These are phyloP conservation scores for Cryphonectria nitschkei DNA, from an alignment of 2,329 filamentous ascomycete species.

Conservation along the genomic window DNA sequence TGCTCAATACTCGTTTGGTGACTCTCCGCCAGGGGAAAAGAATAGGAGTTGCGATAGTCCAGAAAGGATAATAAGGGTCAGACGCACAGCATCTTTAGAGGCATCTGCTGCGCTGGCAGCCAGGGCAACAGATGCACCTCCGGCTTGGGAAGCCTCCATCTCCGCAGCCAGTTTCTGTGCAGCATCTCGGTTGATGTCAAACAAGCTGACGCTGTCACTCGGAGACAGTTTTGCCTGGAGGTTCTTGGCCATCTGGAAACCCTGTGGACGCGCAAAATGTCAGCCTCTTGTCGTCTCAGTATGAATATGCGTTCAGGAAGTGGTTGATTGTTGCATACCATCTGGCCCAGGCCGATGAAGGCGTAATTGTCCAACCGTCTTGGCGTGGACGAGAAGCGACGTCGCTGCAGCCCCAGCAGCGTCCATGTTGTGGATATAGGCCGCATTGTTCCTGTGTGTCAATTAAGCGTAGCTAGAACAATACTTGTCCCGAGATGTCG, in stretches of 20 bases:
- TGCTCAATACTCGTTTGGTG: conserved; percentile 35
- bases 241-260: conserved; percentile 67
- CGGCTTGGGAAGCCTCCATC: conserved; percentile 45
- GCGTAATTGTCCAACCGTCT: conserved; percentile 56
- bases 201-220: conserved; percentile 55
- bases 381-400: conserved; percentile 55
- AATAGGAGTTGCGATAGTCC: background rate
- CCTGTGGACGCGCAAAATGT: conserved; percentile 41
- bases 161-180: conserved; percentile 52
- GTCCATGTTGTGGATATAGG: conserved; percentile 32
- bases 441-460: conserved; percentile 32
- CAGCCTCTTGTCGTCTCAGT: background rate
- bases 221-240: conserved; percentile 59
- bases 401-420: conserved; percentile 42
- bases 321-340: conserved; percentile 47
- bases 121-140: conserved; percentile 52
- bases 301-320: background rate
- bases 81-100: conserved; percentile 56
- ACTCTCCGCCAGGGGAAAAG: conserved; percentile 3
- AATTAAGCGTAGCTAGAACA: background rate
- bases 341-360: conserved; percentile 64
- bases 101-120: conserved; percentile 52
- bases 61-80: background rate
- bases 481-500: background rate
- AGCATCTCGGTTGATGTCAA: conserved; percentile 59